Percentiles rank a stretch among this genome's conserved stretches.
phyloP scores from a whole-genome alignment of 225 moss, liverwort and hornwort species.

The Polytrichum commune region DNA sequence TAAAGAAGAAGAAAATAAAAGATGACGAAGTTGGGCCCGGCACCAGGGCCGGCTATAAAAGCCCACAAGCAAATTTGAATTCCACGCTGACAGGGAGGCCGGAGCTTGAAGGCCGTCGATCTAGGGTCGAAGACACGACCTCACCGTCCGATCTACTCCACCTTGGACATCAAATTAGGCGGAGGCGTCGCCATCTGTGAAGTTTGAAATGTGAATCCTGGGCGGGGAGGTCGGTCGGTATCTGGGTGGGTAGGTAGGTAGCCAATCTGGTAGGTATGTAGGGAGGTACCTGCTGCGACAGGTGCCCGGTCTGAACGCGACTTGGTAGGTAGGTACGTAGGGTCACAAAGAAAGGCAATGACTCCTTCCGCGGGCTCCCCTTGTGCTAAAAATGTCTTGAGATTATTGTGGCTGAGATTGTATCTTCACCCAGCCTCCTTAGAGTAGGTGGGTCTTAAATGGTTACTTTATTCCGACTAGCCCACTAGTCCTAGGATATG shows the following conservation, averaged over 20 bases:
- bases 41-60: not conserved
- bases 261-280: not conserved
- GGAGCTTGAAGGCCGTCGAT: slow-evolving; percentile 1
- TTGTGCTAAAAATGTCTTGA: no score
- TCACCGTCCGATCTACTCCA: not conserved
- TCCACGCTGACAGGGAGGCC: not conserved
- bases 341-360: no score
- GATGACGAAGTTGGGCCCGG: not conserved
- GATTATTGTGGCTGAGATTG: no score
- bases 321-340: not conserved
- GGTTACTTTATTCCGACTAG: no score
- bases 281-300: no score
- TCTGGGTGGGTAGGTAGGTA: not conserved
- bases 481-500: no score
- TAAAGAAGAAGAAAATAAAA: not conserved
- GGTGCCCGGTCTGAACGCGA: no score
- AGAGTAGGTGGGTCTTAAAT: no score
- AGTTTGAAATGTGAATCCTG: slow-evolving; percentile 3
- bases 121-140: no score
- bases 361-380: no score
- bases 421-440: no score
- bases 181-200: slow-evolving; percentile 1
- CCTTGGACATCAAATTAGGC: slow-evolving; percentile 5
- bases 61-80: slow-evolving; percentile 1
- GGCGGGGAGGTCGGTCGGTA: not conserved